phyloP scores from a whole-genome alignment of 768 basidiomycete species.

The Clavulina sp. region DNA sequence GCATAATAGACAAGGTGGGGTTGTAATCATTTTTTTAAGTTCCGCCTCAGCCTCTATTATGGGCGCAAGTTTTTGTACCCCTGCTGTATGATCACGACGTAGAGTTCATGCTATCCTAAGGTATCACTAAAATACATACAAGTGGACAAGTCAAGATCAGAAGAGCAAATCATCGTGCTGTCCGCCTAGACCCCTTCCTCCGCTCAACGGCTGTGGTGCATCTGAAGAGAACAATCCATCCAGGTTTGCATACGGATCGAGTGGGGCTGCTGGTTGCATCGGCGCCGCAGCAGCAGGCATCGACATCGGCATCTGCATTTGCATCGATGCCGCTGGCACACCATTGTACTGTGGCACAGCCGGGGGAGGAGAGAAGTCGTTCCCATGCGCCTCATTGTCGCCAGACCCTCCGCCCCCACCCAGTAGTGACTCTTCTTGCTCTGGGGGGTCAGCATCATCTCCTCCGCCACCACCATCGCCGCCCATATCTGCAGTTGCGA shows the following conservation, averaged over 20 bases:
- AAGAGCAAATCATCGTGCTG: slow-evolving; percentile 56
- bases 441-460: slow-evolving; percentile 11
- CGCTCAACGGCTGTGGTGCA: slow-evolving; percentile 44
- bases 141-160: no score
- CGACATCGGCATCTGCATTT: no score
- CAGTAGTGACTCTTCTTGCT: slow-evolving; percentile 18
- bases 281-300: not conserved
- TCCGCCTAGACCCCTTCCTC: slow-evolving; percentile 23
- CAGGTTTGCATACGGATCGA: slow-evolving; percentile 73
- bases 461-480: not conserved
- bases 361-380: not conserved
- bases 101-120: no score
- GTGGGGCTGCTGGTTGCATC: not conserved
- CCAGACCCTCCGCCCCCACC: slow-evolving; percentile 26
- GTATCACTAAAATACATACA: no score
- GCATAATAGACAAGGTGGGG: no score
- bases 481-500: not conserved
- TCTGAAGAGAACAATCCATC: slow-evolving; percentile 65
- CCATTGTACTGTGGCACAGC: not conserved
- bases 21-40: no score
- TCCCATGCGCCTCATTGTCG: slow-evolving; percentile 16
- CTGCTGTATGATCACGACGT: no score
- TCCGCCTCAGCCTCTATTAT: no score
- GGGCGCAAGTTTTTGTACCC: no score
- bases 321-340: no score